Conservation (phyloP, 129 eudicot species). For the carrot (Daucus carota) region DH1_v3.0 NC_030384.2:35418001-35418500, state of each 20-base stretch:
- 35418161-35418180: background rate
- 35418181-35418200: background rate
- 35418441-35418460: too few relatives aligned
- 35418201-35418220: background rate
- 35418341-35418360: too few relatives aligned
- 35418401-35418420: too few relatives aligned
- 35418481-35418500: too few relatives aligned
- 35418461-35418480: too few relatives aligned
- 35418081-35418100: background rate
- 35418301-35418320: too few relatives aligned
- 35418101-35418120: background rate
- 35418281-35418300: too few relatives aligned
- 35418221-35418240: too few relatives aligned
- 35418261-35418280: background rate
- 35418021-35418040: background rate
- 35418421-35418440: too few relatives aligned
- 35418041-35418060: background rate
- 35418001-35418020: background rate
- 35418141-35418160: background rate
- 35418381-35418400: too few relatives aligned
- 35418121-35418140: background rate
- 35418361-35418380: too few relatives aligned
- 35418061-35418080: background rate
- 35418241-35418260: background rate
- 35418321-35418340: too few relatives aligned